phyloP scores from a whole-genome alignment of 805 yeast species.

The Candida incommunis region DNA sequence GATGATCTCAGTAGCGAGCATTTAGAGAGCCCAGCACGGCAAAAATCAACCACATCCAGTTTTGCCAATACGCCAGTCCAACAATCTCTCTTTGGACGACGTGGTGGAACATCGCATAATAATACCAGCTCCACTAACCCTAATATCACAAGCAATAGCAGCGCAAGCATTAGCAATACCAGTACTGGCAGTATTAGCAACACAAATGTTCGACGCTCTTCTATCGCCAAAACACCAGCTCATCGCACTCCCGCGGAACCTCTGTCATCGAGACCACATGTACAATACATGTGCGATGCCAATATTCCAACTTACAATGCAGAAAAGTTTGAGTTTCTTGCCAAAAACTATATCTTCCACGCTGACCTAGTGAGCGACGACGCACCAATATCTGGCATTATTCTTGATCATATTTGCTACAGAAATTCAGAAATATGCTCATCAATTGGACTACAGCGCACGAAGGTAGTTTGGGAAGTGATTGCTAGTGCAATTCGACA shows the following conservation, averaged over 20 bases:
- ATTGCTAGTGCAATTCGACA: conserved; percentile 9
- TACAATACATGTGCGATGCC: conserved; percentile 8
- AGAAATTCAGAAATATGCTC: conserved; percentile 24
- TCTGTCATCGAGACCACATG: background rate
- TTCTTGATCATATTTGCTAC: conserved; percentile 27
- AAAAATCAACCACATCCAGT: background rate
- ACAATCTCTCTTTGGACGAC: background rate
- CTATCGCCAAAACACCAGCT: too few species aligned
- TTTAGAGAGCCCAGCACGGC: background rate
- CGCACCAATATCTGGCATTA: conserved; percentile 5
- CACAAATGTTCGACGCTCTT: background rate
- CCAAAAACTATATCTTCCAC: conserved; percentile 9
- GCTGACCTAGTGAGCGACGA: background rate
- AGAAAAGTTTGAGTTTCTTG: conserved; percentile 8
- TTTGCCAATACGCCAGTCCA: background rate
- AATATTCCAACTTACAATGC: conserved; percentile 10
- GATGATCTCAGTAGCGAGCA: background rate
- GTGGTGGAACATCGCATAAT: too few species aligned
- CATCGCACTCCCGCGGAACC: background rate
- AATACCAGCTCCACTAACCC: too few species aligned
- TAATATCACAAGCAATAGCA: too few species aligned
- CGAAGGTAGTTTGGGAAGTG: conserved; percentile 11
- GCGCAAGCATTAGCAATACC: too few species aligned
- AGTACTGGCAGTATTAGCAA: background rate
- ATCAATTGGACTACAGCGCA: conserved; percentile 3